phyloP scores from a whole-genome alignment of 129 eudicot species.

The Helianthus annuus region HanXRQr2.0-SUNRISE NC_035444.2:108777601-108778100 shows the following conservation, averaged over 20 bases:
- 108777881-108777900: not conserved
- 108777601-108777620: no score
- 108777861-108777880: conserved; percentile 54
- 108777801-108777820: conserved; percentile 93
- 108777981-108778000: not conserved
- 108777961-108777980: no score
- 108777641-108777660: no score
- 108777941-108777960: not conserved
- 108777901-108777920: not conserved
- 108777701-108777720: not conserved
- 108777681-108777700: not conserved
- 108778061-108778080: conserved; percentile 59
- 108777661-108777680: no score
- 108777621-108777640: no score
- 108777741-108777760: not conserved
- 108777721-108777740: not conserved
- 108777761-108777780: not conserved
- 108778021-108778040: conserved; percentile 34
- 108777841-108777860: conserved; percentile 60
- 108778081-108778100: conserved; percentile 55
- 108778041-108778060: conserved; percentile 59
- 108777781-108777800: conserved; percentile 58
- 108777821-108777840: conserved; percentile 77
- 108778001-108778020: not conserved
- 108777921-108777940: not conserved